Evolutionary conservation across 495 filamentous ascomycete species (phyloP).

Genomic region (Penicillium ochrochloron): DNA sequence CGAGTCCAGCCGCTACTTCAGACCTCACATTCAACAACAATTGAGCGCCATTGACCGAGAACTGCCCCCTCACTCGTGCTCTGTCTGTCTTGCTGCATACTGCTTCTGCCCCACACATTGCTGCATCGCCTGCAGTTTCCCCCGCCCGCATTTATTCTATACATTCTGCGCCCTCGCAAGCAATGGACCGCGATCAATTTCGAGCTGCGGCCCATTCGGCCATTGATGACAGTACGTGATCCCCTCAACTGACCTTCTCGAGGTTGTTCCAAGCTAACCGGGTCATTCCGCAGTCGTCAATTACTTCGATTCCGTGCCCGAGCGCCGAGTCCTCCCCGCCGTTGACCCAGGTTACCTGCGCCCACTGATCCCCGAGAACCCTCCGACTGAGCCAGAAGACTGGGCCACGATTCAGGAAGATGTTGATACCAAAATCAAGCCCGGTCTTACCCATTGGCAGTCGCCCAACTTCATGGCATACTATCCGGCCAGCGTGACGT

Average conservation of each 20-base stretch:
- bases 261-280: background rate
- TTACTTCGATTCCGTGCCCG: constrained; percentile 78
- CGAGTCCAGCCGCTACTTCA: background rate
- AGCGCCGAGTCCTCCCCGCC: constrained; percentile 73
- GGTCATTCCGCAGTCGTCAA: constrained; percentile 62
- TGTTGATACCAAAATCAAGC: constrained; percentile 86
- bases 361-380: constrained; percentile 72
- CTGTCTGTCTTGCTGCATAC: background rate
- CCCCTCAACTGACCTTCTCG: background rate
- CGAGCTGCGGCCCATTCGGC: constrained; percentile 77
- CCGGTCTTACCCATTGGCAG: constrained; percentile 95
- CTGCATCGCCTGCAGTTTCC: background rate
- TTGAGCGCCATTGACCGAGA: background rate
- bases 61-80: background rate
- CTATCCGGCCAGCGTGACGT: constrained; percentile 83
- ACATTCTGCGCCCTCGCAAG: background rate
- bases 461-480: constrained; percentile 97
- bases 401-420: constrained; percentile 85
- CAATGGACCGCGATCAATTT: constrained; percentile 88
- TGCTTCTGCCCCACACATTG: background rate
- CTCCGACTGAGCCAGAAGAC: constrained; percentile 73
- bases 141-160: constrained; percentile 4
- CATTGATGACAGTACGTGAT: constrained; percentile 77
- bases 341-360: constrained; percentile 87
- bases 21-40: background rate